Percentiles rank a stretch among this genome's conserved stretches.
phyloP scores from a whole-genome alignment of 1,284 basidiomycete genomes.

The Leccinum pseudoinsigne region DNA sequence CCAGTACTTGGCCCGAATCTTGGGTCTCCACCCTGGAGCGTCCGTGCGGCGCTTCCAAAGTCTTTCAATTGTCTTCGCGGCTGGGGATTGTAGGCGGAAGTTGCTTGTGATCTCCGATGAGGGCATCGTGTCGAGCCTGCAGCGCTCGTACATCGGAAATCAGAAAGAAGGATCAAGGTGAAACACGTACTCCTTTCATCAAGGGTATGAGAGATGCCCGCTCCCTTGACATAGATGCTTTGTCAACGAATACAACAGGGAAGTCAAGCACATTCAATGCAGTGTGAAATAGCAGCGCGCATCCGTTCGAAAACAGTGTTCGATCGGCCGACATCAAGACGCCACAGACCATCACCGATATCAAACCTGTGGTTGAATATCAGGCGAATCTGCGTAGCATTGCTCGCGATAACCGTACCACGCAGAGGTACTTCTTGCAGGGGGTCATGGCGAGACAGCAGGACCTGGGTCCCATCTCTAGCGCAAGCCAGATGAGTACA shows the following conservation, averaged over 20 bases:
- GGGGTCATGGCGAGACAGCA: constrained; percentile 65
- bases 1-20: too few species aligned
- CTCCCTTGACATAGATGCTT: constrained; percentile 96
- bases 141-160: constrained; percentile 22
- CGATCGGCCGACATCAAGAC: constrained; percentile 72
- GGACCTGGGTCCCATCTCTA: constrained; percentile 65
- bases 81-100: constrained; percentile 88
- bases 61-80: constrained; percentile 53
- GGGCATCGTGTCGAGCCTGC: constrained; percentile 77
- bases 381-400: constrained; percentile 53
- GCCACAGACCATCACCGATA: constrained; percentile 53
- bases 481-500: constrained; percentile 6
- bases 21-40: too few species aligned
- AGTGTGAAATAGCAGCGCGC: constrained; percentile 59
- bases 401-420: constrained; percentile 56
- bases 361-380: constrained; percentile 55
- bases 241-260: constrained; percentile 92
- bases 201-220: constrained; percentile 84
- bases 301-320: constrained; percentile 72
- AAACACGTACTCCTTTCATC: constrained; percentile 78
- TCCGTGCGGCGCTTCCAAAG: constrained; percentile 44
- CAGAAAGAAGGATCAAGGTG: constrained; percentile 10
- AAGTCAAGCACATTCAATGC: constrained; percentile 76
- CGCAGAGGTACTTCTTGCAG: constrained; percentile 48
- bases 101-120: constrained; percentile 97